Percentiles rank a stretch among this genome's conserved stretches.
phyloP scores from a whole-genome alignment of 1,284 basidiomycete genomes.

The Cryptococcus sp. region DNA sequence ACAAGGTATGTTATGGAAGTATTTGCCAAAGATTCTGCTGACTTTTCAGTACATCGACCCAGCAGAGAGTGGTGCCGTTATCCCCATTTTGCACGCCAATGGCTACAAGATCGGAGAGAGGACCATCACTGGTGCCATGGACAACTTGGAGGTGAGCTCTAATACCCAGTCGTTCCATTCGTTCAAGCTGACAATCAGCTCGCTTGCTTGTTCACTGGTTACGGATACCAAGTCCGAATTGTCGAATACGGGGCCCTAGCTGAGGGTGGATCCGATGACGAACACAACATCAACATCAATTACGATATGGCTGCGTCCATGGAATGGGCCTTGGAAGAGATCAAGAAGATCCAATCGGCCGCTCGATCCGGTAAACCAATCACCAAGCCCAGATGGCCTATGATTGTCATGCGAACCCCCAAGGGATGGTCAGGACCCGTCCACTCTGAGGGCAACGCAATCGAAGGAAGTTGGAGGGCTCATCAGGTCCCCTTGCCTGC shows the following conservation, averaged over 20 bases:
- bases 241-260: slow-evolving; percentile 59
- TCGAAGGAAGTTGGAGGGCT: slow-evolving; percentile 64
- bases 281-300: slow-evolving; percentile 45
- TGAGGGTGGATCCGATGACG: slow-evolving; percentile 45
- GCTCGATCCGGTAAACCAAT: slow-evolving; percentile 70
- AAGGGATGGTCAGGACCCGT: slow-evolving; percentile 74
- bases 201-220: slow-evolving; percentile 53
- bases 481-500: slow-evolving; percentile 64
- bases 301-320: slow-evolving; percentile 66
- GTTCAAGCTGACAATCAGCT: slow-evolving; percentile 14
- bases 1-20: slow-evolving; percentile 49
- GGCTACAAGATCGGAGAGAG: slow-evolving; percentile 71
- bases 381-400: slow-evolving; percentile 78
- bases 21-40: neutral
- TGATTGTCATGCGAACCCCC: slow-evolving; percentile 74
- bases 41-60: slow-evolving; percentile 69
- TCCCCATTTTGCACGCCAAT: slow-evolving; percentile 81
- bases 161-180: neutral
- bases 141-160: slow-evolving; percentile 65
- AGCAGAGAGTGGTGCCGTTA: slow-evolving; percentile 79
- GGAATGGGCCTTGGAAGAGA: slow-evolving; percentile 75
- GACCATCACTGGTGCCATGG: slow-evolving; percentile 86
- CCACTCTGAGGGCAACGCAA: slow-evolving; percentile 59
- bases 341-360: slow-evolving; percentile 67
- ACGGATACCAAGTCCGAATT: slow-evolving; percentile 80